These are phyloP conservation scores for Umbelopsis vinacea DNA, from an alignment of 192 early-diverging fungal genomes.

Conservation along the genomic window DNA sequence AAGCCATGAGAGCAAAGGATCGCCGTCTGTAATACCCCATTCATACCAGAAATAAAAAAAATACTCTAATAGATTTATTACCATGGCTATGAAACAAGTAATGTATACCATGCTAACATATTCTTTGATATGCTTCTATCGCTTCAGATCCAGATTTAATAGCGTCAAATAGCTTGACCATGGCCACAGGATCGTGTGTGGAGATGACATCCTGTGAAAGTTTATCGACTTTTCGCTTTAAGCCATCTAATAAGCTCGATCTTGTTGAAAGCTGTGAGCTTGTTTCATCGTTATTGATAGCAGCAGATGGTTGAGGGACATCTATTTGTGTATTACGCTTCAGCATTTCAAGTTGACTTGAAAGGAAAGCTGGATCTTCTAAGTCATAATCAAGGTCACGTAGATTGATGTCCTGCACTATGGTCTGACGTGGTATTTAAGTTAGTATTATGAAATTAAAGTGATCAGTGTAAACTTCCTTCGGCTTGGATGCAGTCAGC, in stretches of 20 bases:
- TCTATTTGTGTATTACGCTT: neutral
- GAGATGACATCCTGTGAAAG: neutral
- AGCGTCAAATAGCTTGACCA: constrained; percentile 21
- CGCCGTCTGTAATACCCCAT: neutral
- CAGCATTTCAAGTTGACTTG: neutral
- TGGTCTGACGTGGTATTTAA: neutral
- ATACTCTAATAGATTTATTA: too few species aligned
- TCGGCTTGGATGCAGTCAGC: neutral
- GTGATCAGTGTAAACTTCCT: neutral
- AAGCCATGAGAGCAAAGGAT: neutral
- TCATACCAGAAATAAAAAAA: too few species aligned
- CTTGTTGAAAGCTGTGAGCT: constrained; percentile 8
- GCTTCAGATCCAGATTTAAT: constrained; percentile 29
- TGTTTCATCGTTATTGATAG: neutral
- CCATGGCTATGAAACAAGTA: neutral
- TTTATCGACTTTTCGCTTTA: constrained; percentile 17
- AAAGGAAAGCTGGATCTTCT: neutral
- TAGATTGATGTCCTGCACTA: neutral
- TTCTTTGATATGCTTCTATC: constrained; percentile 19
- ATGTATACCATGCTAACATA: neutral
- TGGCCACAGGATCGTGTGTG: constrained; percentile 16
- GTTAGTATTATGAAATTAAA: neutral
- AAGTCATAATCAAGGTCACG: neutral
- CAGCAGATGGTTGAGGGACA: neutral
- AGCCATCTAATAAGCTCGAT: neutral